These are phyloP conservation scores for Aspergillus egyptiacus DNA, from an alignment of 495 filamentous ascomycete species.

Conservation along the genomic window DNA sequence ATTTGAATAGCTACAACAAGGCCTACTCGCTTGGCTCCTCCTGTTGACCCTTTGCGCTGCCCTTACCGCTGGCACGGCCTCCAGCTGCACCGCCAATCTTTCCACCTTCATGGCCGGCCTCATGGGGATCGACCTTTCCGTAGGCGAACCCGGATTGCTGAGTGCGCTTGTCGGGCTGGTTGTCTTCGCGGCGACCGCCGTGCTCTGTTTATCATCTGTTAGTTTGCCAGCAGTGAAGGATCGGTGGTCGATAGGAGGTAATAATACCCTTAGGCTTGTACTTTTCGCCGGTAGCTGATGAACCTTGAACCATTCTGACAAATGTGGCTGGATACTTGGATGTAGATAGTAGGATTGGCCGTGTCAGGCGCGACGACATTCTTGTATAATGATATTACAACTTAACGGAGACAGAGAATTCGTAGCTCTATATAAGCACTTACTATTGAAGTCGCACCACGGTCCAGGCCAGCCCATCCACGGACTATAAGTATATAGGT, in stretches of 20 bases:
- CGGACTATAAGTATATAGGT: too few relatives aligned
- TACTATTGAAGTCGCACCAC: too few relatives aligned
- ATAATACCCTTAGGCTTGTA: slow-evolving; percentile 10
- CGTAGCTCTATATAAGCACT: too few relatives aligned
- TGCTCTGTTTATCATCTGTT: slow-evolving; percentile 4
- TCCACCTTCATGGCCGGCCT: slow-evolving; percentile 8
- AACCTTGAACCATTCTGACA: slow-evolving; percentile 5
- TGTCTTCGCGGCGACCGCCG: slow-evolving; percentile 8
- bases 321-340: background rate
- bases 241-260: background rate
- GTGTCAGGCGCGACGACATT: too few relatives aligned
- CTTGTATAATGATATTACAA: too few relatives aligned
- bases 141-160: slow-evolving; percentile 10
- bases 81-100: slow-evolving; percentile 3
- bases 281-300: slow-evolving; percentile 4
- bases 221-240: background rate
- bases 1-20: background rate
- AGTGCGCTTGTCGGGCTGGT: slow-evolving; percentile 10
- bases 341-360: too few relatives aligned
- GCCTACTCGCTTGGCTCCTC: background rate
- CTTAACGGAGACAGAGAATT: too few relatives aligned
- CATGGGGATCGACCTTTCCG: slow-evolving; percentile 7
- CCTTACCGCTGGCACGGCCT: slow-evolving; percentile 1
- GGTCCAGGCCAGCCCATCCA: too few relatives aligned
- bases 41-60: slow-evolving; percentile 4